A percentile compares a stretch with the other conserved stretches of the same genome.
Evolutionary conservation across 2,329 filamentous ascomycete species (phyloP).

Genomic region (Pseudopithomyces chartarum): DNA sequence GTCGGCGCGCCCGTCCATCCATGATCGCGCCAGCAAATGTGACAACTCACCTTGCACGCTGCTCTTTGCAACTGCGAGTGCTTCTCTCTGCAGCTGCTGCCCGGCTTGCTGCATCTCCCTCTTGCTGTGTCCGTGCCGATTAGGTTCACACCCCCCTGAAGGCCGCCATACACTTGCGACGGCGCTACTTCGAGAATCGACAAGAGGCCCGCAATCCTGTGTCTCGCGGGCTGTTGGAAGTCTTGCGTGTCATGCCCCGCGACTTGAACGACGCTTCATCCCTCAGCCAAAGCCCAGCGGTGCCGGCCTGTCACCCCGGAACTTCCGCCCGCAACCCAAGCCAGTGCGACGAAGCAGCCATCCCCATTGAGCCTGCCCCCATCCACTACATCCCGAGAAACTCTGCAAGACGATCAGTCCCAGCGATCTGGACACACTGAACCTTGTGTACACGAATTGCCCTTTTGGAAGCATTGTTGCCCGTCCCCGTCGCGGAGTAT

Average conservation of each 20-base stretch:
- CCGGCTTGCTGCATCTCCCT: not conserved
- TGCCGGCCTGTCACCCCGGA: constrained; percentile 6
- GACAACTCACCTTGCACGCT: not conserved
- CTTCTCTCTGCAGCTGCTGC: constrained; percentile 6
- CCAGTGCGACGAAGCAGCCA: not conserved
- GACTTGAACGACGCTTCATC: not conserved
- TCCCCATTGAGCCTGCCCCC: constrained; percentile 12
- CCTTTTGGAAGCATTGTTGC: constrained; percentile 15
- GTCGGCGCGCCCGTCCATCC: not conserved
- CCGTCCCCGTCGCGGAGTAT: constrained; percentile 29
- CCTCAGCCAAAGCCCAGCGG: constrained; percentile 5
- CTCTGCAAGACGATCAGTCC: not conserved
- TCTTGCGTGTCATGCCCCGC: constrained; percentile 11
- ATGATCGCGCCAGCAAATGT: not conserved
- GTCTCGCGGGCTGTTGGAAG: constrained; percentile 2
- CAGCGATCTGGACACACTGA: constrained; percentile 2
- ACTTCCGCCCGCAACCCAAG: not conserved
- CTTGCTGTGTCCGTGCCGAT: constrained; percentile 4
- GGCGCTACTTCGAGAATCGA: constrained; percentile 6
- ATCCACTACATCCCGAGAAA: constrained; percentile 4
- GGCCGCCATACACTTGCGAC: constrained; percentile 10
- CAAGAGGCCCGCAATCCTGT: constrained; percentile 7
- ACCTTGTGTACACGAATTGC: constrained; percentile 10
- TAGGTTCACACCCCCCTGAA: constrained; percentile 8
- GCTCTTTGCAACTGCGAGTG: not conserved